Evolutionary conservation across 1,284 basidiomycete genomes (phyloP).

Genomic region (Cryptococcus sp.): DNA sequence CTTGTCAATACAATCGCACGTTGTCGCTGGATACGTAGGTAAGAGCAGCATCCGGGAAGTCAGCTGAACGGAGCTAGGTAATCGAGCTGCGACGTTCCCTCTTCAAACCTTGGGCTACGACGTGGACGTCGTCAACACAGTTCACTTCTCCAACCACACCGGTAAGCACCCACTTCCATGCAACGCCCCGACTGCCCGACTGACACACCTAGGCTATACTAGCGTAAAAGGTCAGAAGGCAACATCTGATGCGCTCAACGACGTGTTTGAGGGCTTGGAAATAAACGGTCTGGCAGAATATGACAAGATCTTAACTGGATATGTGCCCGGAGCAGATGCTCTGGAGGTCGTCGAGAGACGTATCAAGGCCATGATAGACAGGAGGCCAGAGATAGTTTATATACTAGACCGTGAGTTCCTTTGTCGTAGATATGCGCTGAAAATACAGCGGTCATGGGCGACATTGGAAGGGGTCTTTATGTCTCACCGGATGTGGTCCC

Average conservation of each 20-base stretch:
- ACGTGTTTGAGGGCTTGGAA: conserved; percentile 65
- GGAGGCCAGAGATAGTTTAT: conserved; percentile 65
- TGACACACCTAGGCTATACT: conserved; percentile 62
- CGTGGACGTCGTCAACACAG: conserved; percentile 94
- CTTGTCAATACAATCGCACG: conserved; percentile 79
- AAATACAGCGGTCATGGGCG: conserved; percentile 73
- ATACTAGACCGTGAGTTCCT: conserved; percentile 74
- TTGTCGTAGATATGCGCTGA: neutral
- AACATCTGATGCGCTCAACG: conserved; percentile 61
- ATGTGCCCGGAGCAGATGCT: conserved; percentile 80
- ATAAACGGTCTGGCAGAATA: conserved; percentile 63
- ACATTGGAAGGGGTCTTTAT: conserved; percentile 74
- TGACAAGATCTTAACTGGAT: conserved; percentile 73
- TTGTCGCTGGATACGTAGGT: conserved; percentile 93
- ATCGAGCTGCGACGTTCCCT: conserved; percentile 83
- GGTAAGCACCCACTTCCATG: conserved; percentile 52
- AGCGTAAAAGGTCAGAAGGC: conserved; percentile 69
- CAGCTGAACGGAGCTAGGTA: conserved; percentile 52
- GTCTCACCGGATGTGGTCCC: conserved; percentile 84
- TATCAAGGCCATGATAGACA: conserved; percentile 49
- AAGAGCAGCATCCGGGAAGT: conserved; percentile 37
- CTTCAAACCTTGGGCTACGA: conserved; percentile 93
- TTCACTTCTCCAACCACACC: conserved; percentile 84
- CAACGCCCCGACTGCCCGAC: neutral
- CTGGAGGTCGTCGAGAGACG: conserved; percentile 64